Evolutionary conservation across 1,284 basidiomycete genomes (phyloP).

Genomic region (Kwoniella shivajii): DNA sequence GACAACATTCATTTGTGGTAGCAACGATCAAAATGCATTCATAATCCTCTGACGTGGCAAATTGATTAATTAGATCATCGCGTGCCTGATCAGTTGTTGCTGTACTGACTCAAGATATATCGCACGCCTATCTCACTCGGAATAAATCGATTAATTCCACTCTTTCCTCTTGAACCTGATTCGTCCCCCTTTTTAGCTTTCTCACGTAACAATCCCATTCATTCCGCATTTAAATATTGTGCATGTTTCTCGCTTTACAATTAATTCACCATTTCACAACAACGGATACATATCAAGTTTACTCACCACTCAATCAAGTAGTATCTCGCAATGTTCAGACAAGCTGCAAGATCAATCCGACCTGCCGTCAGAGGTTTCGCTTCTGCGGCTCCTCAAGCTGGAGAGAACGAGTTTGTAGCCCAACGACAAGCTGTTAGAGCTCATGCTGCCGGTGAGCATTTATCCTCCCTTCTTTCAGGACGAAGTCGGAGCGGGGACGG

Average conservation of each 20-base stretch:
- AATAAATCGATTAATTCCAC: slow-evolving; percentile 11
- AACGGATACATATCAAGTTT: background rate
- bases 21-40: too few species aligned
- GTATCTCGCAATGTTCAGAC: slow-evolving; percentile 24
- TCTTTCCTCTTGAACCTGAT: slow-evolving; percentile 10
- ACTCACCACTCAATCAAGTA: slow-evolving; percentile 13
- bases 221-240: background rate
- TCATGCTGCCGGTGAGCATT: slow-evolving; percentile 46
- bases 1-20: too few species aligned
- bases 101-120: too few species aligned
- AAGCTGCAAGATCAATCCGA: slow-evolving; percentile 26
- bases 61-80: background rate
- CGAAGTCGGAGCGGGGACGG: too few species aligned
- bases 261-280: slow-evolving; percentile 1
- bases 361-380: slow-evolving; percentile 22
- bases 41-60: slow-evolving; percentile 5
- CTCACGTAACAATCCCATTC: slow-evolving; percentile 8
- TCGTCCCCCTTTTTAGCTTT: too few species aligned
- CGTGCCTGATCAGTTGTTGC: background rate
- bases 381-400: slow-evolving; percentile 17
- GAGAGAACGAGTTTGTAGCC: slow-evolving; percentile 44
- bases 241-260: slow-evolving; percentile 4
- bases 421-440: slow-evolving; percentile 40
- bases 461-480: too few species aligned
- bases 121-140: slow-evolving; percentile 5